A percentile compares a stretch with the other conserved stretches of the same genome.
phyloP scores from a whole-genome alignment of 179 eudicot genomes.

The Actinidia chinensis region DNA sequence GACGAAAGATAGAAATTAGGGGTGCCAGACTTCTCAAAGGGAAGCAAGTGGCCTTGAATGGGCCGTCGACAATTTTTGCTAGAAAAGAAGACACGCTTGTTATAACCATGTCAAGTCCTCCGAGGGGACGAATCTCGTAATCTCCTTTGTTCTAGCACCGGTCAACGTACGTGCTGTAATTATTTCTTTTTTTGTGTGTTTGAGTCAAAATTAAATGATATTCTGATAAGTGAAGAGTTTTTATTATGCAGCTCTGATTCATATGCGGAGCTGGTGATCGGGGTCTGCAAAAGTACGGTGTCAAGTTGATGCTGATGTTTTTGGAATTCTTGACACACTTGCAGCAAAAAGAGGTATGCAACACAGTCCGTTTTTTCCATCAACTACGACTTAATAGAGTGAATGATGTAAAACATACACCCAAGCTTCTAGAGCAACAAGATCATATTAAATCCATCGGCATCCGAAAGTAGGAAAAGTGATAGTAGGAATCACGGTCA shows the following conservation, averaged over 20 bases:
- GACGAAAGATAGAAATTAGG: conserved; percentile 37
- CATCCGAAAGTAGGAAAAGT: no score
- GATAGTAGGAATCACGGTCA: no score
- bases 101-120: conserved; percentile 29
- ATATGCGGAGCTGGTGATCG: conserved; percentile 29
- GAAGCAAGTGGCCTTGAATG: conserved; percentile 48
- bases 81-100: conserved; percentile 31
- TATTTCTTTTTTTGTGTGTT: background rate
- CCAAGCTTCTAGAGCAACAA: no score
- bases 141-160: conserved; percentile 36
- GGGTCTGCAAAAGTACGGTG: conserved; percentile 40
- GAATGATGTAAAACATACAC: no score
- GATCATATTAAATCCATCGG: no score
- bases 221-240: no score
- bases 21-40: conserved; percentile 45
- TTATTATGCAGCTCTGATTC: conserved; percentile 35
- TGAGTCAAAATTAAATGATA: no score
- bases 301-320: conserved; percentile 40
- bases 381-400: no score
- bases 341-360: conserved; percentile 32
- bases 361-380: no score
- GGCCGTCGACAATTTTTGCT: conserved; percentile 36
- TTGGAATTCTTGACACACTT: conserved; percentile 28
- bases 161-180: conserved; percentile 38
- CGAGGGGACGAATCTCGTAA: conserved; percentile 41